These are phyloP conservation scores for Cryptococcus sp. DNA, from an alignment of 1,284 basidiomycete species.

Conservation along the genomic window DNA sequence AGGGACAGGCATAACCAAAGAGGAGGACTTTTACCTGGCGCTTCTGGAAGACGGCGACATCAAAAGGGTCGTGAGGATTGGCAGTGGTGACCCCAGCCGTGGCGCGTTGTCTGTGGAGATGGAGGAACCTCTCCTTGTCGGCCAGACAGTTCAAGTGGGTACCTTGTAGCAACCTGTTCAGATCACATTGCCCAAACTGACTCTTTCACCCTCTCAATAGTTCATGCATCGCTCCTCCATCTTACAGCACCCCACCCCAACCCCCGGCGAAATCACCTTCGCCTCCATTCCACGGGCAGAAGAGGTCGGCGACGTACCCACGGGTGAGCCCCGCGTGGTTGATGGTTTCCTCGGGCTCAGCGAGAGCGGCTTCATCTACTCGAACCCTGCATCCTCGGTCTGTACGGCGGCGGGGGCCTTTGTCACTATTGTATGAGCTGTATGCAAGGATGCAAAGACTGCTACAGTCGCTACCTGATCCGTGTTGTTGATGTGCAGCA, in stretches of 20 bases:
- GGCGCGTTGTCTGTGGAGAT: conserved; percentile 70
- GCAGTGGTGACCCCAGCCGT: conserved; percentile 72
- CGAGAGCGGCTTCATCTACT: conserved; percentile 58
- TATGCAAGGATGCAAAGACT: not conserved
- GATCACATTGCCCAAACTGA: not conserved
- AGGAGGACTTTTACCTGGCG: conserved; percentile 65
- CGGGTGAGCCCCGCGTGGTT: conserved; percentile 15
- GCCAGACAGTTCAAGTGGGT: conserved; percentile 62
- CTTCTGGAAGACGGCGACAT: conserved; percentile 25
- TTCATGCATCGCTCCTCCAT: conserved; percentile 35
- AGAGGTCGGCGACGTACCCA: conserved; percentile 16
- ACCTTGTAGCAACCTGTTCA: not conserved
- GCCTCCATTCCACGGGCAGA: conserved; percentile 14
- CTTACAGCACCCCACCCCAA: not conserved
- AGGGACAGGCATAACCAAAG: conserved; percentile 54
- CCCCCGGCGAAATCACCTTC: conserved; percentile 15
- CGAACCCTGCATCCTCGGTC: conserved; percentile 12
- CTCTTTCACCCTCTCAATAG: conserved; percentile 15
- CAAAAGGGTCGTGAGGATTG: conserved; percentile 53
- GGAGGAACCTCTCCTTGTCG: conserved; percentile 58
- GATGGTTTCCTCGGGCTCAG: conserved; percentile 57
- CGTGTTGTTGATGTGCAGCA: too few species aligned
- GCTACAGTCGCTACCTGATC: not conserved
- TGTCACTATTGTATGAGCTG: not conserved
- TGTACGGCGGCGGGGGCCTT: conserved; percentile 15